A percentile compares a stretch with the other conserved stretches of the same genome.
Conservation (phyloP, 2,329 filamentous ascomycete species). For the Penicillium sp. region DNA sequence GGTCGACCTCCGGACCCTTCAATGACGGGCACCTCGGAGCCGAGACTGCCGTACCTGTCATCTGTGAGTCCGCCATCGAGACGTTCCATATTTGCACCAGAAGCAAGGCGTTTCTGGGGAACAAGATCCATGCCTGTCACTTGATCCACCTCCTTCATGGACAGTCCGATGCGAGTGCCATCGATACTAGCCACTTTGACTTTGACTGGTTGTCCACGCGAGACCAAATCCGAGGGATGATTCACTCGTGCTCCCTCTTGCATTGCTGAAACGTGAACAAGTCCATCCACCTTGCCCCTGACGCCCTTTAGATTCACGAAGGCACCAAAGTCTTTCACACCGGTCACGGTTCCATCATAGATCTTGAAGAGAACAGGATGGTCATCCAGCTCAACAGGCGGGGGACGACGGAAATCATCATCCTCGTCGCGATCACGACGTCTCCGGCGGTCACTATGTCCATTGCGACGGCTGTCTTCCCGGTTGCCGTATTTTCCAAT, state of each 20-base stretch:
- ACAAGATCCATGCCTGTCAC: constrained; percentile 72
- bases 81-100: constrained; percentile 80
- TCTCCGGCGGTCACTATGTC: constrained; percentile 38
- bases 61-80: constrained; percentile 54
- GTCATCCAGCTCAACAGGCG: constrained; percentile 70
- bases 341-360: constrained; percentile 81
- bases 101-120: constrained; percentile 67
- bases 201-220: constrained; percentile 72
- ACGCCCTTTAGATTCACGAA: constrained; percentile 90
- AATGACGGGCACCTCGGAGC: constrained; percentile 53
- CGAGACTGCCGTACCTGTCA: constrained; percentile 50
- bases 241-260: constrained; percentile 76
- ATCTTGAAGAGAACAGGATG: constrained; percentile 72
- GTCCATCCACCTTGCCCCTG: constrained; percentile 76
- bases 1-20: constrained; percentile 51
- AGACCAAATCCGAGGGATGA: constrained; percentile 79
- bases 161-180: constrained; percentile 69
- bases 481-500: constrained; percentile 34
- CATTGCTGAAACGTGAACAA: constrained; percentile 89
- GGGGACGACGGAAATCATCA: constrained; percentile 52
- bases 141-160: constrained; percentile 97
- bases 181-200: constrained; percentile 88
- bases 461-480: constrained; percentile 35
- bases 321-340: constrained; percentile 87
- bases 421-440: constrained; percentile 30